Base-by-base conservation (phyloP, 768 basidiomycete genomes). In the Gautieria morchelliformis region DNA sequence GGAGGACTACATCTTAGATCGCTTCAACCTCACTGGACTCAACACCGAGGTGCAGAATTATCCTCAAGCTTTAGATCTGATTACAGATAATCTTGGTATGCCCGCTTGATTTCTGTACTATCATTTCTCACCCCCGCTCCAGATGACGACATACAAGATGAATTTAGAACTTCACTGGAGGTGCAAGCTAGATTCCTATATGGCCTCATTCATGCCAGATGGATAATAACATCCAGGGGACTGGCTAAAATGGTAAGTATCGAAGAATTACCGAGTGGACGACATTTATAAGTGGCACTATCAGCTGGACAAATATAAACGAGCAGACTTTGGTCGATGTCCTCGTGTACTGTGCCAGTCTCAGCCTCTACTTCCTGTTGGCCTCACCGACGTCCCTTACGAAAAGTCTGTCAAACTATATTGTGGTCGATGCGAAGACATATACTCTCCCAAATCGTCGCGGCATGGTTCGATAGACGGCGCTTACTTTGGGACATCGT, bases 331-430 rank as follows among this genome's bases (percentile, higher is more conserved):
- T 65, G 95, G 96, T 27, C 89, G 96, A 48, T 99, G 96, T 72
- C 96, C 96, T 4, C 90, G 96, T 61, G 96, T 98, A 24, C 81
- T 95, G 63, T 98, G 96, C 75, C 88, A 92, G 67, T 80, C 82
- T 5, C 96, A 98, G 68, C 87, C 93, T 15, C 89, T 99, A 61
- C 88, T 98, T 33, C 96, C 96, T 15, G 91, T 98, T 61, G 96
- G 96, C 17, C 84, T 98, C 30, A 93, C 90, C 60, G 96, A 99
- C 70, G 79, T 93, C n/a, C 89, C 96, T 0, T 98, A 96, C 71
- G 91, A 96, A 69, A 99, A 98, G 73, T 93, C 93, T 32, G 95
- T 98, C 68, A 99, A 99, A 69, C 87, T 99, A 51, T 97, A 93
- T 73, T 99, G 96, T 68, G 94, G 93, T 1, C 86, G 93, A 39